These are phyloP conservation scores for Thinopyrum obtusiflorum DNA, from an alignment of 202 grass and related monocot species.

Conservation along the genomic window DNA sequence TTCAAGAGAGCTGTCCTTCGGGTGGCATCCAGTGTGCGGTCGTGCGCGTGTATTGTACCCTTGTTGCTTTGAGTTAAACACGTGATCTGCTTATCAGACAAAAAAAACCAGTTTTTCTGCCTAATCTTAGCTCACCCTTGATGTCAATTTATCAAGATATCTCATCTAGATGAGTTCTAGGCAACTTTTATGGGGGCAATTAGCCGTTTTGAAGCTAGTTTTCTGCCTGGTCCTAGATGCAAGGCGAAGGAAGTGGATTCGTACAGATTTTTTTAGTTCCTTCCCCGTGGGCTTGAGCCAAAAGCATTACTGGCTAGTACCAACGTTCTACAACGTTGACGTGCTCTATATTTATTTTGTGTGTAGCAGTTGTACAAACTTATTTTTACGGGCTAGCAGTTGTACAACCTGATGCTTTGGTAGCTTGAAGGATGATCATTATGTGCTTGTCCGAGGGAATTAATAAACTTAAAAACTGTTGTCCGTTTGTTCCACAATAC, in stretches of 20 bases:
- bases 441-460: neutral
- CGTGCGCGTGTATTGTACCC: no score
- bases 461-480: neutral
- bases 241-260: neutral
- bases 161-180: no score
- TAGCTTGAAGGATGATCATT: neutral
- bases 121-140: neutral
- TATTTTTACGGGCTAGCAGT: no score
- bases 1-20: no score
- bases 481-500: neutral
- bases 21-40: no score
- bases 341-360: neutral
- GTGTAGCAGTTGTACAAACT: neutral
- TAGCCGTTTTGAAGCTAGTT: neutral
- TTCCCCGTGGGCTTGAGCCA: slow-evolving; percentile 5
- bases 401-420: neutral
- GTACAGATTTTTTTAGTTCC: neutral
- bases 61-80: no score
- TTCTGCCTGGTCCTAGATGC: slow-evolving; percentile 17
- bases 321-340: neutral
- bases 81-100: no score
- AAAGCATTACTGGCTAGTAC: neutral
- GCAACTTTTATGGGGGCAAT: no score
- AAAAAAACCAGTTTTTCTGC: neutral
- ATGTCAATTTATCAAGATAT: neutral